phyloP scores from a whole-genome alignment of 164 flowering plant genomes.

The Vitis labrusca region DNA sequence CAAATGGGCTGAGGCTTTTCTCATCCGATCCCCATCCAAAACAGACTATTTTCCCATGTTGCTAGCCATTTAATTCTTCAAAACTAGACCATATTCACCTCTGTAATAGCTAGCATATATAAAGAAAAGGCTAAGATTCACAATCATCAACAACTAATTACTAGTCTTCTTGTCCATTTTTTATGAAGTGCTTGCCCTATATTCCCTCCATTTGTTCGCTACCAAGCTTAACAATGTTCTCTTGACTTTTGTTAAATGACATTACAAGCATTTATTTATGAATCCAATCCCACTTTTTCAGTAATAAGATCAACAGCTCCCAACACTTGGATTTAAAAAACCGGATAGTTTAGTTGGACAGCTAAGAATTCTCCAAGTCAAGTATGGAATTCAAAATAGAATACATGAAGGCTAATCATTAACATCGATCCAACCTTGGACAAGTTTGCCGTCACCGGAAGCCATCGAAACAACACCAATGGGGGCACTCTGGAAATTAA shows the following conservation, averaged over 20 bases:
- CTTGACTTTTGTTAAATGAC: background rate
- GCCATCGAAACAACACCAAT: too few relatives aligned
- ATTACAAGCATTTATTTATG: background rate
- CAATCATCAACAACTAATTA: conserved; percentile 6
- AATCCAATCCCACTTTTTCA: too few relatives aligned
- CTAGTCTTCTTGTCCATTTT: background rate
- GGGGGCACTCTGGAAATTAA: too few relatives aligned
- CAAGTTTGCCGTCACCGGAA: too few relatives aligned
- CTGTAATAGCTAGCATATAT: background rate
- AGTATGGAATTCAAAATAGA: too few relatives aligned
- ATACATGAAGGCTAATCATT: too few relatives aligned
- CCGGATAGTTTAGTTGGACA: too few relatives aligned
- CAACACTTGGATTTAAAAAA: background rate
- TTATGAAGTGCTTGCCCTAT: conserved; percentile 2
- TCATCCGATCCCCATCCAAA: background rate
- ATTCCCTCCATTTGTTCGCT: conserved; percentile 15
- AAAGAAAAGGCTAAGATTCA: background rate
- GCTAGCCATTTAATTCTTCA: background rate
- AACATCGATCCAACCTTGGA: too few relatives aligned
- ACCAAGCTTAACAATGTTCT: background rate
- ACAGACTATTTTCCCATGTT: background rate
- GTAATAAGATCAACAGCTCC: background rate
- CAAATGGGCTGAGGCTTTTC: conserved; percentile 2
- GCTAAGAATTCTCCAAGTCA: too few relatives aligned
- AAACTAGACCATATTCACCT: background rate